Percentiles rank a stretch among this genome's conserved stretches.
These are phyloP conservation scores for Eimeria tenella DNA, from an alignment of 169 alveolate species.

Conservation along the genomic window DNA sequence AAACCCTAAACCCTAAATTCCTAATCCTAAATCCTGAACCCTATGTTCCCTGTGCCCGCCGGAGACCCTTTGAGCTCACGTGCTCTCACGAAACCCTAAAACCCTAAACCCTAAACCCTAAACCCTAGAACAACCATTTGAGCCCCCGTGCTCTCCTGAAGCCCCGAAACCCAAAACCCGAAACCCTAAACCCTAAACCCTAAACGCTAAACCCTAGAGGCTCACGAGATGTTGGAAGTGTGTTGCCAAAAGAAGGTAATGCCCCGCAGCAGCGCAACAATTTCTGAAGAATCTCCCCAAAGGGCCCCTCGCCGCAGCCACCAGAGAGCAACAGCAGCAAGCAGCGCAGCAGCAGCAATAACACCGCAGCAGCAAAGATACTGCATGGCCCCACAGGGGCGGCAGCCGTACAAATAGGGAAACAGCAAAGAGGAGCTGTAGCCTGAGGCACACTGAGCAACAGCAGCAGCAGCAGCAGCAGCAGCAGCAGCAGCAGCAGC, in stretches of 20 bases:
- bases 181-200: conserved; percentile 40
- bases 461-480: no score
- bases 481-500: no score
- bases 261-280: not conserved
- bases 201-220: conserved; percentile 26
- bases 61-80: no score
- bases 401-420: not conserved
- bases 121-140: not conserved
- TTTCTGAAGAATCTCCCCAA: conserved; percentile 14
- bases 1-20: no score
- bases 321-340: conserved; percentile 32
- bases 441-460: conserved; percentile 15
- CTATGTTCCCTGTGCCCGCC: no score
- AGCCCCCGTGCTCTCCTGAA: no score
- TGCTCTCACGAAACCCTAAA: no score
- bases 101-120: not conserved
- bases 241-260: conserved; percentile 28
- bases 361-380: not conserved
- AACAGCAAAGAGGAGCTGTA: not conserved
- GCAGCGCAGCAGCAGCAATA: not conserved
- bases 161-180: not conserved
- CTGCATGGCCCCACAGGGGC: not conserved
- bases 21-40: not conserved
- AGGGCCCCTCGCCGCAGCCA: conserved; percentile 16
- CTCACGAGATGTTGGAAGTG: not conserved